Evolutionary conservation across 805 yeast genomes (phyloP), one percentile per base, ranked within the genome.

Genomic region (Komagataella phaffii): DNA sequence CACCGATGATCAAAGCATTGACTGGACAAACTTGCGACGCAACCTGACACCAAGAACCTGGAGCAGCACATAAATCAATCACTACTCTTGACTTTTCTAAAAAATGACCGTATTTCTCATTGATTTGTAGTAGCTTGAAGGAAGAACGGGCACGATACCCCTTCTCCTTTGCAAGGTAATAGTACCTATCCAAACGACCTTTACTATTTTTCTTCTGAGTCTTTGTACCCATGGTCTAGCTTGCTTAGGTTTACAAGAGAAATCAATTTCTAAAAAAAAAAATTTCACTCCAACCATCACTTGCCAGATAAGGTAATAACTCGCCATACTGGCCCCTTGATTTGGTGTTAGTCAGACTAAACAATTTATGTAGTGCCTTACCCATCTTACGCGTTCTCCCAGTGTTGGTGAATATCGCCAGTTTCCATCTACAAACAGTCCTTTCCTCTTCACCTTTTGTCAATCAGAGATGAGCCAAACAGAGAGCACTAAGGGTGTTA

Each of bases 1-100:
- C 99, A 68, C 99, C 99, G 51, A 93, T 88, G 61, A 93, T 93
- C 58, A 93, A 75, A 0, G 97, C 88, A 67, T 89, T 88, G 1
- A 89, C 74, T 1, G 99, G 98, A 70, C 98, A 89, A 51, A 88
- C 68, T 55, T 89, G 86, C 1, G 96, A 81, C 0, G 99, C 99
- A 47, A 93, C 98, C 72, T 93, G 99, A 77, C 99, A 93, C 99
- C 99, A 93, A 3, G 97, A 88, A 53, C 99, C 99, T 46, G 98
- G 98, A 8, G 99, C 99, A 51, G 98, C 98, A 83, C 99, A 93
- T 60, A 93, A 75, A 77, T 93, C 99, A 50, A 93, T 87, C 47
- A 93, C 96, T 46, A 93, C 98, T 66, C 88, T 93, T 17, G 96
- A 88, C 64, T 88, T 86, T 60, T 90, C 96, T 51, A 90, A 71